These are phyloP conservation scores for Collybia mongolica DNA, from an alignment of 768 basidiomycete genomes.

Conservation along the genomic window DNA sequence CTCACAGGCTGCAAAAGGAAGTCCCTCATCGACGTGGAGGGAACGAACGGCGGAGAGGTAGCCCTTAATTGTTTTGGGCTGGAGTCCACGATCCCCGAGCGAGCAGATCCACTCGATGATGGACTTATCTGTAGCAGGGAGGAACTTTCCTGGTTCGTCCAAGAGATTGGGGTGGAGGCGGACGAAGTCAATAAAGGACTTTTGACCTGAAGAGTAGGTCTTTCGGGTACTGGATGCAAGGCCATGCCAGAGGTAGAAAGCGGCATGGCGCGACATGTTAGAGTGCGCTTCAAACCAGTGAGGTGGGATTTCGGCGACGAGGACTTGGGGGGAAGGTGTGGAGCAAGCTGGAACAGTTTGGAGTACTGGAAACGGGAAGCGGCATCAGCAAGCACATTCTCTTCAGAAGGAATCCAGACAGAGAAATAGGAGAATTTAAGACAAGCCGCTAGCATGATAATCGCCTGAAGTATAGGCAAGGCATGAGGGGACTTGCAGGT, in stretches of 20 bases:
- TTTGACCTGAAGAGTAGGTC: too few species aligned
- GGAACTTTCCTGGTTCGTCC: constrained; percentile 10
- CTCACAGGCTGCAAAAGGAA: constrained; percentile 21
- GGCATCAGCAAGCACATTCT: constrained; percentile 22
- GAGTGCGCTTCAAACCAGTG: too few species aligned
- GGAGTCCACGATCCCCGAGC: constrained; percentile 13
- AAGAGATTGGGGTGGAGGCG: constrained; percentile 14
- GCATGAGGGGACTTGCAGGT: too few species aligned
- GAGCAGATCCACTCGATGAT: constrained; percentile 20
- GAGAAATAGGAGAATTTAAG: constrained; percentile 21
- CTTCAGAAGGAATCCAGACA: constrained; percentile 18
- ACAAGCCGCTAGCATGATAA: constrained; percentile 14
- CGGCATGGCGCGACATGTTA: too few species aligned
- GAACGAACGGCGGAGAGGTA: constrained; percentile 23
- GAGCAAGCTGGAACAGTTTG: too few species aligned
- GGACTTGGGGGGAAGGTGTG: too few species aligned
- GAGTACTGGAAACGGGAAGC: constrained; percentile 20
- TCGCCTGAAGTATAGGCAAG: too few species aligned
- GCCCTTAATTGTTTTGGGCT: constrained; percentile 18
- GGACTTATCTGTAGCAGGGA: constrained; percentile 14
- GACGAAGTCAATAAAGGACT: too few species aligned
- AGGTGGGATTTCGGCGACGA: too few species aligned
- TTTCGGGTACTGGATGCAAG: too few species aligned
- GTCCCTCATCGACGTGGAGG: constrained; percentile 28
- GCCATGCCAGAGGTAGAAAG: too few species aligned